Percentiles rank a stretch among this genome's conserved stretches.
Conservation (phyloP, 805 yeast species). For the Torulaspora delbrueckii region DNA sequence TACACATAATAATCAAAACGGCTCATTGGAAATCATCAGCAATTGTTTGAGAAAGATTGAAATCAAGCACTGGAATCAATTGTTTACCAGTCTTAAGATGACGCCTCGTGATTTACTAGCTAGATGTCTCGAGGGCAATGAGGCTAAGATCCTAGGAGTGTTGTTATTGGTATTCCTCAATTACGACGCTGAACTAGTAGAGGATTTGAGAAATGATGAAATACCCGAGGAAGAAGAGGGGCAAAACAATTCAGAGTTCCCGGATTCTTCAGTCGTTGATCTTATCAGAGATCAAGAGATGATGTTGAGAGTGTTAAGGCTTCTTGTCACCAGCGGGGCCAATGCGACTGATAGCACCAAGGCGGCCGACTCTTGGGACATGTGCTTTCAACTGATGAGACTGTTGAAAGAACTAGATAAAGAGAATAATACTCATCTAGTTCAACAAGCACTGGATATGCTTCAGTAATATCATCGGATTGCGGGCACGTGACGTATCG, state of each 20-base stretch:
- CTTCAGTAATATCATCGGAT: constrained; percentile 4
- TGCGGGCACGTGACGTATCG: neutral
- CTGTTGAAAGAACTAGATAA: constrained; percentile 30
- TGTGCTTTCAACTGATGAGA: constrained; percentile 34
- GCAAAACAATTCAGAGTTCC: neutral
- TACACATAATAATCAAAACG: constrained; percentile 10
- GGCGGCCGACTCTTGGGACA: constrained; percentile 35
- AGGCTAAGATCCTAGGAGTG: constrained; percentile 31
- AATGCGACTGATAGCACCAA: constrained; percentile 18
- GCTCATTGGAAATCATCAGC: constrained; percentile 32
- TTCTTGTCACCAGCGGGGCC: constrained; percentile 31
- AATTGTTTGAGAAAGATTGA: constrained; percentile 36
- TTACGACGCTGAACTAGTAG: constrained; percentile 24
- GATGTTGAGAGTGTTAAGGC: constrained; percentile 29
- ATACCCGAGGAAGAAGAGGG: neutral
- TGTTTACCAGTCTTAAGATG: constrained; percentile 25
- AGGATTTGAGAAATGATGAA: constrained; percentile 14
- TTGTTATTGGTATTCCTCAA: constrained; percentile 32
- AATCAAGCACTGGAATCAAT: constrained; percentile 29
- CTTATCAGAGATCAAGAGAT: constrained; percentile 30
- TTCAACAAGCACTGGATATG: constrained; percentile 25
- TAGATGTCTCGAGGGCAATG: constrained; percentile 30
- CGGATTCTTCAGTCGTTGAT: constrained; percentile 15
- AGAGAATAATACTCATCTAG: constrained; percentile 25
- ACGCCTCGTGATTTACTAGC: constrained; percentile 32